Conservation (phyloP, 495 filamentous ascomycete species). For the Daldinia vernicosa region DNA sequence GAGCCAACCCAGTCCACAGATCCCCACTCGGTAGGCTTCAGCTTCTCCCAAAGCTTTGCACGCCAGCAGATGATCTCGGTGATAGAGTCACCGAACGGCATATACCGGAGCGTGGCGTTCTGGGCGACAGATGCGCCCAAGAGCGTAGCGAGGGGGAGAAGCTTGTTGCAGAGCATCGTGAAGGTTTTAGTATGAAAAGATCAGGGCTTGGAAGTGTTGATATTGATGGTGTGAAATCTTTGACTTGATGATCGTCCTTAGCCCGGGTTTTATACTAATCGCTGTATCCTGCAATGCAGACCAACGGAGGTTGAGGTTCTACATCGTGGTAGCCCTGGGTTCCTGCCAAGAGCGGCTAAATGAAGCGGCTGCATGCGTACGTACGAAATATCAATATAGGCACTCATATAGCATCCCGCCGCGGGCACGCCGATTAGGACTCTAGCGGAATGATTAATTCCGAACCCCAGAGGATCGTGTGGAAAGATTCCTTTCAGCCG, state of each 20-base stretch:
- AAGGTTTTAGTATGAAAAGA: not conserved
- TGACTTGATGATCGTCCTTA: not conserved
- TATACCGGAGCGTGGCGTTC: conserved; percentile 50
- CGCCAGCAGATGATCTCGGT: conserved; percentile 63
- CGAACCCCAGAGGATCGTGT: conserved; percentile 13
- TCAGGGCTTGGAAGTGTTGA: not conserved
- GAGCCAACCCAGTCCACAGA: conserved; percentile 60
- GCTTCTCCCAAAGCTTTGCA: conserved; percentile 54
- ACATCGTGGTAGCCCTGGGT: not conserved
- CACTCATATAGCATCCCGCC: conserved; percentile 1
- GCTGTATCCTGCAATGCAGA: not conserved
- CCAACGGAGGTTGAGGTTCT: not conserved
- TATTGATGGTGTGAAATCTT: not conserved
- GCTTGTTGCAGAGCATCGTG: conserved; percentile 41
- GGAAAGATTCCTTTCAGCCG: conserved; percentile 32
- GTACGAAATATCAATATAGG: conserved; percentile 15
- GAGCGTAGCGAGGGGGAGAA: conserved; percentile 36
- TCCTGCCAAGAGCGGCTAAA: conserved; percentile 34
- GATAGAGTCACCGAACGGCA: conserved; percentile 63
- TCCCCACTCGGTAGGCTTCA: conserved; percentile 54
- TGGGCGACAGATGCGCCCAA: conserved; percentile 41
- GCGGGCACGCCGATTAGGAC: conserved; percentile 7
- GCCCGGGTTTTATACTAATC: conserved; percentile 24
- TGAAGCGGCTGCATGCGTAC: conserved; percentile 4
- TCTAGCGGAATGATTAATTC: conserved; percentile 27